Evolutionary conservation across 1,284 basidiomycete species (phyloP).

Genomic region (Bondarzewia mesenterica): DNA sequence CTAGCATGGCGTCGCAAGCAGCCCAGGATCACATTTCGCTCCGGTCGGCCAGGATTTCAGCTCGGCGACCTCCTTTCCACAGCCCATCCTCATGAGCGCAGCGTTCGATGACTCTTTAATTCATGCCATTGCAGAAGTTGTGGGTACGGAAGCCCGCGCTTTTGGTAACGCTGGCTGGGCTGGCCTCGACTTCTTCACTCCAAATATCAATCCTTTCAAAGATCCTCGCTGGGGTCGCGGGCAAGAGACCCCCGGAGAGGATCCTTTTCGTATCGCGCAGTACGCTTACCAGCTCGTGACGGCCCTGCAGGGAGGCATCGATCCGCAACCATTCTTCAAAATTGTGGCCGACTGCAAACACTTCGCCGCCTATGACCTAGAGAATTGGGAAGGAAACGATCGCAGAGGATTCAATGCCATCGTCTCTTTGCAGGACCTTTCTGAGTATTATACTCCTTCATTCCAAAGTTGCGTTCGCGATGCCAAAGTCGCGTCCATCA

Average conservation of each 20-base stretch:
- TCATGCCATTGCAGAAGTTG: slow-evolving; percentile 35
- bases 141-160: slow-evolving; percentile 48
- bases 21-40: slow-evolving; percentile 28
- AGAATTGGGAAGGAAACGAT: slow-evolving; percentile 40
- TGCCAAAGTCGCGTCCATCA: slow-evolving; percentile 46
- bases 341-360: slow-evolving; percentile 51
- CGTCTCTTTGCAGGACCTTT: slow-evolving; percentile 46
- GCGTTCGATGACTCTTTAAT: slow-evolving; percentile 42
- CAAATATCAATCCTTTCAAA: slow-evolving; percentile 55
- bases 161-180: slow-evolving; percentile 44
- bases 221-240: slow-evolving; percentile 56
- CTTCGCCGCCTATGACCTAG: slow-evolving; percentile 49
- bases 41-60: slow-evolving; percentile 37
- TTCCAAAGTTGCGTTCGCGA: slow-evolving; percentile 53
- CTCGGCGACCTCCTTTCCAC: slow-evolving; percentile 48
- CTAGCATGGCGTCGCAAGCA: slow-evolving; percentile 44
- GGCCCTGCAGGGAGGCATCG: slow-evolving; percentile 48
- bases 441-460: slow-evolving; percentile 44
- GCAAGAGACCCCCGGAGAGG: slow-evolving; percentile 54
- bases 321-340: slow-evolving; percentile 41
- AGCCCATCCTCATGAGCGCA: slow-evolving; percentile 28
- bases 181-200: slow-evolving; percentile 48
- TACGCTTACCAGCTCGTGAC: slow-evolving; percentile 46
- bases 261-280: slow-evolving; percentile 42
- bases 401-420: slow-evolving; percentile 43